A percentile compares a stretch with the other conserved stretches of the same genome.
Evolutionary conservation across 202 grass and related monocot species (phyloP).

Genomic region (Digitaria exilis): DNA sequence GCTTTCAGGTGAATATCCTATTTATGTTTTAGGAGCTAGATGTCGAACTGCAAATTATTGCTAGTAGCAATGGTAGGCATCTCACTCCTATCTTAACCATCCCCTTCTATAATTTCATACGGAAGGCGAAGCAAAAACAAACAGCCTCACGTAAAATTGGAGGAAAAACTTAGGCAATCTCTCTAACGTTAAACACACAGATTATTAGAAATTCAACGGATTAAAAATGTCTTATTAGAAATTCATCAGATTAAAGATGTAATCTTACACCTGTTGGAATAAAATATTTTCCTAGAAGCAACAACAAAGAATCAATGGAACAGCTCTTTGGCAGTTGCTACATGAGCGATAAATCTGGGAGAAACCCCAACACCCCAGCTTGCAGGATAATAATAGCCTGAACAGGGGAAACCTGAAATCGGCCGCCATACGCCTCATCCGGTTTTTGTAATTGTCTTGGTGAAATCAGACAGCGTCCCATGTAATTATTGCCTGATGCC

Average conservation of each 20-base stretch:
- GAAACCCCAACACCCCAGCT: slow-evolving; percentile 19
- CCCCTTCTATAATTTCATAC: not conserved
- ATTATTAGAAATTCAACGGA: no score
- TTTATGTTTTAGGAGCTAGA: not conserved
- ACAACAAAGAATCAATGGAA: slow-evolving; percentile 50
- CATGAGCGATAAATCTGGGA: slow-evolving; percentile 33
- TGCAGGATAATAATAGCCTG: slow-evolving; percentile 54
- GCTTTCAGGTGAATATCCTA: not conserved
- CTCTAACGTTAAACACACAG: not conserved
- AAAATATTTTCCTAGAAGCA: slow-evolving; percentile 36
- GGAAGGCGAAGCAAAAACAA: not conserved
- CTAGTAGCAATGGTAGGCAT: not conserved
- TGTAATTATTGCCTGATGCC: slow-evolving; percentile 59
- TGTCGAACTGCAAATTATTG: not conserved
- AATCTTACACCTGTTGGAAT: slow-evolving; percentile 21
- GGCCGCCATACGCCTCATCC: not conserved
- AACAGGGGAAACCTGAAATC: slow-evolving; percentile 39
- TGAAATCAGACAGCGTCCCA: slow-evolving; percentile 72
- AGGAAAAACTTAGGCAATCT: not conserved
- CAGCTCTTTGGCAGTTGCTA: slow-evolving; percentile 38
- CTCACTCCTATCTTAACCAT: not conserved
- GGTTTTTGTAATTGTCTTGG: slow-evolving; percentile 47
- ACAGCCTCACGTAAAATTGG: not conserved
- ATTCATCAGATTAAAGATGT: not conserved
- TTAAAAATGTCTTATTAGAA: no score